Base-by-base conservation (phyloP, 257 asterid species). In the Eucommia ulmoides region DNA sequence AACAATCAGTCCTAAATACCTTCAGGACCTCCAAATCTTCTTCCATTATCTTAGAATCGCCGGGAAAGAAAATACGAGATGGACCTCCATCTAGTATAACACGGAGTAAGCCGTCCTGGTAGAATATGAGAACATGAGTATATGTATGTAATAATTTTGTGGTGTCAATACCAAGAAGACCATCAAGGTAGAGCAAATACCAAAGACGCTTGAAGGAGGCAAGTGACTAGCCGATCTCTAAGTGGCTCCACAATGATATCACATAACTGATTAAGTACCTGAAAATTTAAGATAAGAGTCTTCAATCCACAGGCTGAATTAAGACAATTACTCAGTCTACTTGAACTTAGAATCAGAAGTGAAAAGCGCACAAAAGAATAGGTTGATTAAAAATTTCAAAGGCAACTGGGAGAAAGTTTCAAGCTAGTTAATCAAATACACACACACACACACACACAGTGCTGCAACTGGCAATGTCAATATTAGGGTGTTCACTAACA, bases 191-290 rank as follows among this genome's bases (percentile, higher is more conserved):
- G 51, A 29, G 22, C 25, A 33, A 76, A 49, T 67, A 84, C 98
- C 96, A 89, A 68, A 35, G 96, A 78, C 56, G 98, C 94, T 75
- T 89, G 98, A 63, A 89, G 94, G 47, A 85, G 92, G 22, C 98
- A 96, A 0, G 93, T 85, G 33, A 89, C 98, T 49, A 85, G 81
- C 59, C 96, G 98, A 60, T 89, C 98, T 46, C 98, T 77, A 22
- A 89, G 94, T 53, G 79, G 92, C 74, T 89, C 94, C 68, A 85
- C 82, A 56, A 85, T 82, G 59, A 78, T 69, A 65, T 75, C 86
- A 57, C 98, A 89, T 56, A 89, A 69, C 69, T 89, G 92, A 67
- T 74, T 82, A 49, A 89, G 93, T 61, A 82, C 98, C 96, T 89
- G 72, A 51, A 63, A 33, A 51, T n/a, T n/a, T n/a, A n/a, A n/a